Evolutionary conservation across 768 basidiomycete genomes (phyloP), one percentile per base, ranked within the genome.

Genomic region (Mycena epipterygia): DNA sequence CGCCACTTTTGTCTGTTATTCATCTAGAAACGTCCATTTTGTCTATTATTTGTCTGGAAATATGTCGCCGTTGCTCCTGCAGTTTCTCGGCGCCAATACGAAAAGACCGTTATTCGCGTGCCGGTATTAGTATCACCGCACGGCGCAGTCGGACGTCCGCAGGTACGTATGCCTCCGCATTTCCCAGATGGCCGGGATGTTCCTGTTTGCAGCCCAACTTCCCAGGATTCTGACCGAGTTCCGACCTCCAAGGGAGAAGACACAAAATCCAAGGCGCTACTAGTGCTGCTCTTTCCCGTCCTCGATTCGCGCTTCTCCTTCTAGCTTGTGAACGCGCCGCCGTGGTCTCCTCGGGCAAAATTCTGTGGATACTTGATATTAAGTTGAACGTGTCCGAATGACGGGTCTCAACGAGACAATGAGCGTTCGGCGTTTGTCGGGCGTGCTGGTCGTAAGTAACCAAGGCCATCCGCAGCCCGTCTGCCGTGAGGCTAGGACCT

Each of bases 221-320:
- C 52, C 35, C 44, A 51, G 41, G 21, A 27, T 68, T 58, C 72
- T 17, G 44, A 30, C 29, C 32, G 16, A 25, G 65, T 51, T 73
- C 68, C 70, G 70, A 60, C 67, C 66, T 41, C 19, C 13, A 30
- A 48, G 66, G 59, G 44, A 64, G 64, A 70, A 70, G 69, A 48
- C 52, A 13, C 32, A 25, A 51, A 19, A 52, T 59, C 17, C 63
- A 59, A 71, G 69, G 62, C 62, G 64, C 69, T 44, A 35, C n/a
- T 73, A 37, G 41, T 56, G 41, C 64, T 63, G 33, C 64, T 62
- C 9, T 30, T 27, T 21, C 39, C 37, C n/a, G 27, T 14, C 39
- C 55, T 60, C 23, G 37, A 29, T 52, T 39, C 37, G 27, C n/a
- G 55, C 71, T 68, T 63, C 59, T 37, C 27, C 67, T 74, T 68